Percentiles rank a stretch among this genome's conserved stretches.
These are phyloP conservation scores for Solanum microdontum DNA, from an alignment of 257 asterid species.

Conservation along the genomic window DNA sequence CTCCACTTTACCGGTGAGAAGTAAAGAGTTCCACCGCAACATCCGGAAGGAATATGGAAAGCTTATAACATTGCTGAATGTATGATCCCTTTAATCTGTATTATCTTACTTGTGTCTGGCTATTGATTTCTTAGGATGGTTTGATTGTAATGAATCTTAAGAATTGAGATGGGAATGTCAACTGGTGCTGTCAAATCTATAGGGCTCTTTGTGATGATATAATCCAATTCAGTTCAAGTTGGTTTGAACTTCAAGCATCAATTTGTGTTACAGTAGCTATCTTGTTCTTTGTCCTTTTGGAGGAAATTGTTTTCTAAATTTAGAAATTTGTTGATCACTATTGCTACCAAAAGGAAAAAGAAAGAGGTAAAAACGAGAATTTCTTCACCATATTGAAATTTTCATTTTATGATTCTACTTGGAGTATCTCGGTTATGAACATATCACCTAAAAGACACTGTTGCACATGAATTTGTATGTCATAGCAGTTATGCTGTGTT, in stretches of 20 bases:
- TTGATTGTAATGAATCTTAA: neutral
- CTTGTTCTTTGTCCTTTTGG: neutral
- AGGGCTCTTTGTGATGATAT: neutral
- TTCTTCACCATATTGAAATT: neutral
- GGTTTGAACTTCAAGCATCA: neutral
- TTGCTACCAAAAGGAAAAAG: neutral
- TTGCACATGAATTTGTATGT: neutral
- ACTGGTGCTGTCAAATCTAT: neutral
- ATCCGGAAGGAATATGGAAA: constrained; percentile 88
- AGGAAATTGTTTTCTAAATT: neutral
- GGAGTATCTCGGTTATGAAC: neutral
- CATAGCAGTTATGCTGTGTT: neutral
- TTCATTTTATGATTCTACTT: neutral
- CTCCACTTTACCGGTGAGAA: constrained; percentile 80
- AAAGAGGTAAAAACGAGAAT: neutral
- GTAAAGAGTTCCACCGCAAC: constrained; percentile 78
- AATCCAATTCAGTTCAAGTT: neutral
- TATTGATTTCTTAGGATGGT: neutral
- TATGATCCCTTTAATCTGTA: constrained; percentile 24
- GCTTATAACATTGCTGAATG: constrained; percentile 75
- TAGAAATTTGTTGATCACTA: neutral
- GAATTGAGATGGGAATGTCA: neutral
- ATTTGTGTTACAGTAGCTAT: neutral
- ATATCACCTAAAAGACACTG: neutral
- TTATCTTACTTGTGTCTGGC: neutral